phyloP scores from a whole-genome alignment of 257 asterid species.

The Scutellaria barbata region DNA sequence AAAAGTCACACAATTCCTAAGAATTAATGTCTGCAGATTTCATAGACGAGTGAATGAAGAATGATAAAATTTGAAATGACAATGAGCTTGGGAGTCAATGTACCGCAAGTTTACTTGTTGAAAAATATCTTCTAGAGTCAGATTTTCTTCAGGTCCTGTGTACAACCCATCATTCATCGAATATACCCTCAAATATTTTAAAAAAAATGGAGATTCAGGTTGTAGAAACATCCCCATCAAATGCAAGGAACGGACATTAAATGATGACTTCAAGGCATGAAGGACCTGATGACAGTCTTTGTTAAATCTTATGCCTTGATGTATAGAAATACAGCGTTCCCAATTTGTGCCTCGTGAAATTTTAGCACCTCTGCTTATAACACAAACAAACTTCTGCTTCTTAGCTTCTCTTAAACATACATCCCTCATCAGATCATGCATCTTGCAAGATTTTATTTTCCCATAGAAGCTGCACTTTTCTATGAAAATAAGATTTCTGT shows the following conservation, averaged over 20 bases:
- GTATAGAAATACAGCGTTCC: no score
- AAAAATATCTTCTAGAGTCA: no score
- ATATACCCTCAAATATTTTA: background rate
- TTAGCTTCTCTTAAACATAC: conserved; percentile 25
- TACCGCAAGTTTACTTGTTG: conserved; percentile 15
- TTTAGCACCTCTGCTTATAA: background rate
- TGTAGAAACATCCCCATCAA: no score
- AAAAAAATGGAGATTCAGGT: no score
- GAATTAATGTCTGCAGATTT: conserved; percentile 24
- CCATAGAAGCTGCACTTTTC: background rate
- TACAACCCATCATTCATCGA: background rate
- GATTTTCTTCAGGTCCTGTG: background rate
- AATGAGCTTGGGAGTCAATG: background rate
- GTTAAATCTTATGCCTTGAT: no score
- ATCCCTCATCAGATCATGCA: conserved; percentile 36
- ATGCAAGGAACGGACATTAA: no score
- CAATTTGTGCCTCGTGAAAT: background rate
- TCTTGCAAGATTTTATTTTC: background rate
- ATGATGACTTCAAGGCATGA: no score
- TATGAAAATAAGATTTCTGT: conserved; percentile 25
- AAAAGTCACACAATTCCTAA: no score
- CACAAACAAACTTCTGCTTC: conserved; percentile 6
- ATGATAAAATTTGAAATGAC: no score
- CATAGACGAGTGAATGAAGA: background rate
- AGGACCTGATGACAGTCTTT: no score